Base-by-base conservation (phyloP, 352 stramenopile genomes). In the Blastocystis sp. region DNA sequence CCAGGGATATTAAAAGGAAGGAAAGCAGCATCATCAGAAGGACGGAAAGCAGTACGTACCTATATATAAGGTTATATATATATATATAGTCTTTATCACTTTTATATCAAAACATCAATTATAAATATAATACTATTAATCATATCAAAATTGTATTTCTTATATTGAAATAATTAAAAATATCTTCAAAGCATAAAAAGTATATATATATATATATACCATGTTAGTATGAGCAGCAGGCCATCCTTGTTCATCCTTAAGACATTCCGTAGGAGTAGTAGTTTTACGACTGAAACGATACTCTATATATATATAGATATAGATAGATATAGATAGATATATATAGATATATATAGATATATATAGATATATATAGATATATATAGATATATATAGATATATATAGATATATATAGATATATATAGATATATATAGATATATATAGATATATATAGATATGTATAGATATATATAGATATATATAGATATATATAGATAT, bases 1-100 rank as follows among this genome's bases (percentile, higher is more conserved):
- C 55, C 49, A n/a, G 69, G 69, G 25, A 73, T 68, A 28, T 65
- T 58, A 18, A 58, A 73, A 2, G 69, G 69, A 0, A 72, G 33
- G 19, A 54, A 70, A 7, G 36, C 41, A 10, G 64, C 67, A 55
- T 73, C 69, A 32, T 73, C 69, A 1, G 62, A 71, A 4, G 67
- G 67, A 43, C 69, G 44, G 39, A 73, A 73, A 24, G 30, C 62
- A 36, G 45, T 68, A 25, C 62, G 59, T 31, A 68, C 62, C 54
- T 62, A 48, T 5, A 3, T 16, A 10, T 52, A 13, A 62, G 1
- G 16, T 6, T 6, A 24, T 23, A n/a, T 0, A 19, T n/a, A n/a
- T n/a, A n/a, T n/a, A n/a, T n/a, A n/a, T n/a, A n/a, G n/a, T n/a
- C n/a, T n/a, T n/a, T n/a, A n/a, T n/a, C n/a, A n/a, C n/a, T n/a